Evolutionary conservation across 202 grass and related monocot species (phyloP), one percentile per base, ranked within the genome.

Genomic region (Carex sylvatica): DNA sequence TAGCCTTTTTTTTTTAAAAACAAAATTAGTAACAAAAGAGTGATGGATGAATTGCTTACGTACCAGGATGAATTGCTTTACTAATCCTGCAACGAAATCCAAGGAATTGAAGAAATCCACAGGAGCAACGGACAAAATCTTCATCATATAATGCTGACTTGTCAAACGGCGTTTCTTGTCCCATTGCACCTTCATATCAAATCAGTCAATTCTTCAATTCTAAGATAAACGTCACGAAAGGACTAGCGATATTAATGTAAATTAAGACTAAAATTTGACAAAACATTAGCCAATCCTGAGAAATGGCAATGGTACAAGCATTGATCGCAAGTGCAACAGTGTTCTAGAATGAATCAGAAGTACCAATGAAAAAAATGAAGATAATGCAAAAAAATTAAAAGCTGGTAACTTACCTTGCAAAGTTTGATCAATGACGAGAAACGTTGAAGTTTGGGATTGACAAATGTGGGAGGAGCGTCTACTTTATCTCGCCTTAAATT

Each of bases 151-250:
- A 54, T 12, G 80, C 14, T 33, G 40, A 82, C 16, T 52, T 68
- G 2, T 36, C 63, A 66, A 70, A 82, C 18, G 16, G 61, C 80
- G 53, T 28, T 82, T 82, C 80, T 82, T 82, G 33, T 20, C 46
- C 46, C 80, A 82, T 82, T n/a, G 24, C 44, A 31, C 80, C 63
- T 82, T 82, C 74, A 36, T 58, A 59, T 36, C 74, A 77, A 77
- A 77, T 77, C 54, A 18, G 22, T 12, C 28, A 77, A 59, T 59
- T 36, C 16, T 77, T 58, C 14, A 75, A 33, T 55, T 75, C 23
- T 75, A 33, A 55, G 0, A 54, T 24, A 54, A 56, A 56, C 51
- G 15, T 49, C 74, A 77, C 49, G 1, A 36, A 36, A 77, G 28
- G 9, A 77, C 52, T 10, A 59, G 58, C 28, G 1, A 19, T 59